Evolutionary conservation across 192 early-diverging fungal genomes (phyloP).

Genomic region (Mortierella alpina): DNA sequence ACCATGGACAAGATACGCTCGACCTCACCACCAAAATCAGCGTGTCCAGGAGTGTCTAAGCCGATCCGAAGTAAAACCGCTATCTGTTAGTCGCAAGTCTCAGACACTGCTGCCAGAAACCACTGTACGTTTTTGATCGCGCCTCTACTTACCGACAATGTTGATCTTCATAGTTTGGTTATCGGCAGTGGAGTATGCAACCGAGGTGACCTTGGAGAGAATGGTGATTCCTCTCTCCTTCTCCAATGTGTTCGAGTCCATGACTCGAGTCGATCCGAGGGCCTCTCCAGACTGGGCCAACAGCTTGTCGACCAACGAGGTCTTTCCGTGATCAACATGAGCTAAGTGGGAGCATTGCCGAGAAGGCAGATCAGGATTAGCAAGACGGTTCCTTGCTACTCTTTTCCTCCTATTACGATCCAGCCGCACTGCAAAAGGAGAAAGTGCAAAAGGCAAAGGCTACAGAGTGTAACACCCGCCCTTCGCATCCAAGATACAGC

Average conservation of each 20-base stretch:
- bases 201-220: constrained; percentile 83
- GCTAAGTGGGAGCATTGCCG: constrained; percentile 58
- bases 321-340: constrained; percentile 92
- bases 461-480: not conserved
- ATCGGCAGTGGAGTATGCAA: constrained; percentile 63
- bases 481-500: not conserved
- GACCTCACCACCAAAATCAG: constrained; percentile 80
- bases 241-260: constrained; percentile 88
- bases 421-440: not conserved
- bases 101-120: not conserved
- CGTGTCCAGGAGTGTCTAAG: constrained; percentile 81
- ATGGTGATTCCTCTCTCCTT: constrained; percentile 92
- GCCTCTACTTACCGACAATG: constrained; percentile 67
- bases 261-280: constrained; percentile 67
- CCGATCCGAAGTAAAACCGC: not conserved
- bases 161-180: constrained; percentile 79
- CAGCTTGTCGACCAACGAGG: constrained; percentile 60
- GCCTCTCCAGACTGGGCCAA: constrained; percentile 64
- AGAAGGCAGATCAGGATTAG: not conserved
- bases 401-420: not conserved
- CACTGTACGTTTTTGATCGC: not conserved
- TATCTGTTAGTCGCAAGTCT: not conserved
- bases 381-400: not conserved
- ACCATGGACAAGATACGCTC: constrained; percentile 92
- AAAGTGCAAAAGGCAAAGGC: not conserved